Base-by-base conservation (phyloP, 306 rosid genomes). In the Geum urbanum region DNA sequence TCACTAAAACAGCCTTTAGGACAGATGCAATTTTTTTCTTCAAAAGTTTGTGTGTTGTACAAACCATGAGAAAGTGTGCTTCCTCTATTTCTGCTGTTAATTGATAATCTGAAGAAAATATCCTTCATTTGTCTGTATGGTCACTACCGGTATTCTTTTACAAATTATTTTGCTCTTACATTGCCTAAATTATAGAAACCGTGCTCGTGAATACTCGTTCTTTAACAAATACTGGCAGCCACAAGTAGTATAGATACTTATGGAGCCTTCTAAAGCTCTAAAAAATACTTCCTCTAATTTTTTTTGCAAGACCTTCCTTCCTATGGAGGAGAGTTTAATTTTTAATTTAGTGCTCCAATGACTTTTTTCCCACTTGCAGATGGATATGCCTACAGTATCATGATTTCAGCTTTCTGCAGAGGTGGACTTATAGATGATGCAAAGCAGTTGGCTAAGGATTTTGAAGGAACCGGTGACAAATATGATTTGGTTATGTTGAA, bases 371-470 rank as follows among this genome's bases (percentile, higher is more conserved):
- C 70, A n/a, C 76, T 57, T 81, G 82, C 89, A 94, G 98, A 90
- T 87, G 96, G 98, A 64, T 94, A 85, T 78, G 87, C 97, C 46
- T 88, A 94, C 84, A 90, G 98, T 72, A 94, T 94, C 80, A 94
- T 94, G 87, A 94, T 94, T 69, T 88, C 97, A 19, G 95, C 88
- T 64, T 85, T 85, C 63, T 90, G 95, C 86, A 90, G 97, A 69
- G 86, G 79, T 80, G 92, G 89, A 76, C 96, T 84, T 73, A 83
- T 94, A 58, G 83, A 79, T 76, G 96, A 90, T 76, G 98, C 98
- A 78, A 94, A 81, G 78, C 81, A 82, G 67, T 76, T 94, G 76
- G 96, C 98, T 37, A 85, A 80, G 76, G 91, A 90, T 71, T 88
- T 88, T 77, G 96, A 85, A 85, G 76, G 84, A 53, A 85, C 89